phyloP scores from a whole-genome alignment of 148 eudicot species.

The Rhododendron henanense region DNA sequence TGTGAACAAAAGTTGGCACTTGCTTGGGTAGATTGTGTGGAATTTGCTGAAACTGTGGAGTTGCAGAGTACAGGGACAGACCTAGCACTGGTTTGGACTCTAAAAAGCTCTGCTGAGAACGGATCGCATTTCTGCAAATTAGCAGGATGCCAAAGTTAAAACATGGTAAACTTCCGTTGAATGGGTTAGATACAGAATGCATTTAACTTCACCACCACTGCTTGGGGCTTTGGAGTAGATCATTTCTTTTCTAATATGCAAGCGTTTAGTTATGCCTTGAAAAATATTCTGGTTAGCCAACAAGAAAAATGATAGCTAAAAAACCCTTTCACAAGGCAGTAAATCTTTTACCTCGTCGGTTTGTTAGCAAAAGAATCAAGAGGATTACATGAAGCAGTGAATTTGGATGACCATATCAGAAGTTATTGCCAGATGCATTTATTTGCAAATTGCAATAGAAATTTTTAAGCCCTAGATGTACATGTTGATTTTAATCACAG shows the following conservation, averaged over 20 bases:
- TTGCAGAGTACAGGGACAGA: constrained; percentile 63
- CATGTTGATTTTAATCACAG: neutral
- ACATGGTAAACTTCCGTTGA: neutral
- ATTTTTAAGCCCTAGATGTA: neutral
- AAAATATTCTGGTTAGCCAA: neutral
- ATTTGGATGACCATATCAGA: neutral
- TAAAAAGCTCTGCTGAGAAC: constrained; percentile 62
- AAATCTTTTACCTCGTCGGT: neutral
- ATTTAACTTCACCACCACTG: neutral
- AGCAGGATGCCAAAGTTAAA: neutral
- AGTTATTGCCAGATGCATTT: neutral
- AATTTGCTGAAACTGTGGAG: too few relatives aligned
- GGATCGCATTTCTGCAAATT: constrained; percentile 55
- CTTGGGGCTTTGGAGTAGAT: neutral
- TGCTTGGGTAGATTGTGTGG: too few relatives aligned
- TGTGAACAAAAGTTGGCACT: too few relatives aligned
- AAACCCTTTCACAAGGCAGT: neutral
- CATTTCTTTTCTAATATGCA: neutral
- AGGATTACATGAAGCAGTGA: neutral
- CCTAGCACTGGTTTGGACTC: constrained; percentile 29
- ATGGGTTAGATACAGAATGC: neutral
- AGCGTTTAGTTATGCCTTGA: neutral
- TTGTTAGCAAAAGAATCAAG: neutral
- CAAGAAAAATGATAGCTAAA: neutral
- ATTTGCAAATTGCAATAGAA: neutral